Evolutionary conservation across 2,329 filamentous ascomycete genomes (phyloP), one percentile per base, ranked within the genome.

Genomic region (Moelleriella libera): DNA sequence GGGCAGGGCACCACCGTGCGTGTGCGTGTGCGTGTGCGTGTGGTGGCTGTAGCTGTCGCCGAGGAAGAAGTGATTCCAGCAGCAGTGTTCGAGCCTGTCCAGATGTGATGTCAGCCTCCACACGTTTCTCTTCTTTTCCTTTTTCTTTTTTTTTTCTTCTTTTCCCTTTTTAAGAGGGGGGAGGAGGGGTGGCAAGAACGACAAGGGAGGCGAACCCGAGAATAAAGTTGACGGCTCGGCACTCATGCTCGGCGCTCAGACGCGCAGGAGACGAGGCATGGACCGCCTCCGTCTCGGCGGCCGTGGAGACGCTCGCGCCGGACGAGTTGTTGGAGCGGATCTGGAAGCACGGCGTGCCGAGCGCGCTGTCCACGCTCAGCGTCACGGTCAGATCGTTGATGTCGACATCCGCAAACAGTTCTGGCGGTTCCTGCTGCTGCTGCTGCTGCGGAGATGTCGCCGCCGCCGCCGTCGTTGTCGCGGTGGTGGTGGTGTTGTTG

Each of bases 221-320:
- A 48, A 76, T 73, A 47, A 76, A 74, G 58, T 76, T 76, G 52
- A 76, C 66, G 14, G 65, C 70, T 42, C 63, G 60, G 41, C 70
- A 66, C 32, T 68, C 70, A 53, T 75, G 64, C 4, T 60, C 58
- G 1, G 59, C 56, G 58, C 44, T 58, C 59, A 10, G 56, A 32
- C 50, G 50, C 58, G 48, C 48, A 46, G 34, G 48, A 21, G 21
- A 21, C 21, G 21, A 21, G 21, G 21, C 21, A 21, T 21, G 21
- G 3, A 21, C 21, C 50, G n/a, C 55, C 48, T 48, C 49, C 14
- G 54, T 48, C 47, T 7, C 8, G 34, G 8, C 34, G 12, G 12
- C 8, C 34, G 34, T 12, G 34, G 8, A 39, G 34, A 8, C 34
- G 34, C 12, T 12, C 8, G 8, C 34, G 2, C 34, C 34, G 34